These are phyloP conservation scores for Peronosclerospora sorghi DNA, from an alignment of 352 stramenopile species.

Conservation along the genomic window DNA sequence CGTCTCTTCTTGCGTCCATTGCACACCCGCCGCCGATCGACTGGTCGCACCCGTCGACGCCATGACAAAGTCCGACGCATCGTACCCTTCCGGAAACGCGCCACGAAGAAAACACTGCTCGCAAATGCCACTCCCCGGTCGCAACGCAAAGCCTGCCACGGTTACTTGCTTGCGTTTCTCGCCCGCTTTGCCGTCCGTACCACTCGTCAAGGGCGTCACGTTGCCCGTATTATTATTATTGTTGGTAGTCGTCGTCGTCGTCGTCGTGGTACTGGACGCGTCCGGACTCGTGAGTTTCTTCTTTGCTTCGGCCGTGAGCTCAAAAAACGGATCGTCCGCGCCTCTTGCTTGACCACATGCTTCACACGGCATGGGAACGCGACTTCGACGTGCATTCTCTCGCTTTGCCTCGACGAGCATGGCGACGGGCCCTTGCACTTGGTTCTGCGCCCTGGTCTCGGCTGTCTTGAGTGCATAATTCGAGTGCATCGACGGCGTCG, in stretches of 20 bases:
- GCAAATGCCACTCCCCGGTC: slow-evolving; percentile 53
- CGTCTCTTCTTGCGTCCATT: slow-evolving; percentile 42
- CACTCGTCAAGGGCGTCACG: background rate
- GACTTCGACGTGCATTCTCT: slow-evolving; percentile 12
- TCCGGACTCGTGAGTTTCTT: slow-evolving; percentile 23
- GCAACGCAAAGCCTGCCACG: slow-evolving; percentile 31
- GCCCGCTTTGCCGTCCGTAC: slow-evolving; percentile 8
- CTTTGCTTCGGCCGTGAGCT: slow-evolving; percentile 51
- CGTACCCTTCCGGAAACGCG: slow-evolving; percentile 49
- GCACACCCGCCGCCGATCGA: background rate
- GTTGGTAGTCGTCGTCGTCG: background rate
- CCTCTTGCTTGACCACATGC: slow-evolving; percentile 31
- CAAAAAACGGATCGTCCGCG: slow-evolving; percentile 29
- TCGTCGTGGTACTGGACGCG: no score
- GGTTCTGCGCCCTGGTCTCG: background rate
- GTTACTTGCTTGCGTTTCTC: slow-evolving; percentile 33
- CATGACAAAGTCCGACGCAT: slow-evolving; percentile 47
- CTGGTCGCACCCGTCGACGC: slow-evolving; percentile 15
- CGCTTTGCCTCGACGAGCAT: slow-evolving; percentile 26
- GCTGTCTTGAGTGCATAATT: slow-evolving; percentile 37
- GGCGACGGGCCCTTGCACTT: slow-evolving; percentile 6
- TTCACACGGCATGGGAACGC: slow-evolving; percentile 29
- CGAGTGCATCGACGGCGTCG: slow-evolving; percentile 31
- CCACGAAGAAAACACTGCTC: slow-evolving; percentile 54
- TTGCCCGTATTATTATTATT: slow-evolving; percentile 5